A percentile compares a stretch with the other conserved stretches of the same genome.
These are phyloP conservation scores for Chrysopogon serrulatus DNA, from an alignment of 176 grass and related monocot genomes.

Conservation along the genomic window DNA sequence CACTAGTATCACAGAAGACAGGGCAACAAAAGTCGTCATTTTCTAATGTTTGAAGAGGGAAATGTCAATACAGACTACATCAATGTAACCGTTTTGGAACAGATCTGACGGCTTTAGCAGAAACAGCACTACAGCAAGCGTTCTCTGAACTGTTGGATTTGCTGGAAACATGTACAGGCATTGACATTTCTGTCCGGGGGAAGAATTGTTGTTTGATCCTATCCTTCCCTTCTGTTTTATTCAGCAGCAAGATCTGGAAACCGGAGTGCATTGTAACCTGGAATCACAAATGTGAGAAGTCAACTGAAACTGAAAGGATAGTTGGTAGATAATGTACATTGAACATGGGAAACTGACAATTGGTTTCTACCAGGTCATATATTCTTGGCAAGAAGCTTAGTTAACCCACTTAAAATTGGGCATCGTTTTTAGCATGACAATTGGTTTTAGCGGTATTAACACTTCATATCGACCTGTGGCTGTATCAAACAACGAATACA, in stretches of 20 bases:
- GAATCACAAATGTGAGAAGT: not conserved
- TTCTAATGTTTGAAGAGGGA: not conserved
- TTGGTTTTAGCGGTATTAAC: not conserved
- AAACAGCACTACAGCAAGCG: not conserved
- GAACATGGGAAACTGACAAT: not conserved
- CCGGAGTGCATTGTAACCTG: slow-evolving; percentile 18
- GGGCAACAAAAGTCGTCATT: not conserved
- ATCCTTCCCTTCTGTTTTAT: slow-evolving; percentile 9
- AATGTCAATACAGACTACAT: not conserved
- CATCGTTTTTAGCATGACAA: not conserved
- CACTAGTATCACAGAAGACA: no score
- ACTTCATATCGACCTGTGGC: not conserved
- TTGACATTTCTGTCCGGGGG: slow-evolving; percentile 11
- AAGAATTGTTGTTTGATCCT: not conserved
- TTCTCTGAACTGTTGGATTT: not conserved
- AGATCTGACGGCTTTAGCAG: not conserved
- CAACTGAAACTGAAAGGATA: not conserved
- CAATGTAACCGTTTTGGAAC: not conserved
- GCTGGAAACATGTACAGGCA: not conserved
- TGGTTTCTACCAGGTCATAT: no score
- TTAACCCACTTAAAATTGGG: not conserved
- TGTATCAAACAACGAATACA: not conserved
- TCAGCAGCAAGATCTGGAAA: slow-evolving; percentile 36
- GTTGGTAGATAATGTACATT: not conserved
- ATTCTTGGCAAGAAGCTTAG: no score